Evolutionary conservation across 768 basidiomycete species (phyloP), one percentile per base, ranked within the genome.

Genomic region (Suillus luteus): DNA sequence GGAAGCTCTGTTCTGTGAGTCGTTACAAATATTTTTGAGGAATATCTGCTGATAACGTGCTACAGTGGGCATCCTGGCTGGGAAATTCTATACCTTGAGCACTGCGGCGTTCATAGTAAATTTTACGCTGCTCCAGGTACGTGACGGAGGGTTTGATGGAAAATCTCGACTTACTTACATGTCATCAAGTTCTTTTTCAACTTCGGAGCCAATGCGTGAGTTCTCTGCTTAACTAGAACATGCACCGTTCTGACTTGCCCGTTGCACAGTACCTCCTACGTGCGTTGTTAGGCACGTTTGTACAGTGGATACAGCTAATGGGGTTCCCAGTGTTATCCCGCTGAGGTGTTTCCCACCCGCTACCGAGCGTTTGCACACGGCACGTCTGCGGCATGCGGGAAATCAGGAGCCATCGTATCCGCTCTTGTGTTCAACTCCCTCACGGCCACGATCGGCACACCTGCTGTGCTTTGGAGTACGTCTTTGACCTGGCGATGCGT

Each of bases 301-400:
- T 14, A 19, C 15, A 11, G 22, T n/a, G n/a, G 43, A 10, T 10
- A 9, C 33, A 48, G 4, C 51, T 61, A 33, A 66, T 41, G 15
- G 3, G 33, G 43, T 48, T 19, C 24, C 7, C 52, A 88, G 85
- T 83, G 86, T 71, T 89, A 90, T 70, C 88, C 91, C 2, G 88
- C 87, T 4, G 90, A 92, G 76, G 86, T 92, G 12, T 92, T 91
- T 79, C 92, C 91, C 0, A 93, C 92, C 1, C 80, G 86, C 43
- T 91, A 86, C 76, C 83, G 86, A 52, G 89, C 87, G 31, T 83
- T 83, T 55, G 91, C 90, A 15, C 91, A 92, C 71, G 92, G 92
- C 35, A 77, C 91, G 14, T 86, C 85, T 2, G 91, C 92, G 3
- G 92, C 90, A 0, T 77, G 77, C 46, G 92, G 92, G 22, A 93